These are phyloP conservation scores for Teratosphaeria zuluensis DNA, from an alignment of 2,329 filamentous ascomycete genomes.

Conservation along the genomic window DNA sequence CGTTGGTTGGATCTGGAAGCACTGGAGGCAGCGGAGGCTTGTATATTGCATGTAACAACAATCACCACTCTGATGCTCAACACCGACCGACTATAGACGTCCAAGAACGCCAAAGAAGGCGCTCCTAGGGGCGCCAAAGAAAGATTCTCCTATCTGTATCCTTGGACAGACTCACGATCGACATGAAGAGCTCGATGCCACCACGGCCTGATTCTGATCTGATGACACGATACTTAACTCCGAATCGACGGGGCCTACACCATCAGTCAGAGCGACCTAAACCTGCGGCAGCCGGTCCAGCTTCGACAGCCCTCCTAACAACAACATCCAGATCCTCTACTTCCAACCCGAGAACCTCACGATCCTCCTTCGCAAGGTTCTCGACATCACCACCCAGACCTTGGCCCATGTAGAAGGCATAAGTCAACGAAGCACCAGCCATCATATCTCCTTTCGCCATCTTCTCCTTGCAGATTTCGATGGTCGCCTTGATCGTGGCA, in stretches of 20 bases:
- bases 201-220: neutral
- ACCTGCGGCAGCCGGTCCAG: constrained; percentile 5
- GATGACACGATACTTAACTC: neutral
- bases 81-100: neutral
- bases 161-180: too few species aligned
- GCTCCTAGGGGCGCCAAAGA: neutral
- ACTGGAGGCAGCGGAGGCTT: neutral
- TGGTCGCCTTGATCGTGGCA: constrained; percentile 31
- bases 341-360: constrained; percentile 30
- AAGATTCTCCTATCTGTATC: too few species aligned
- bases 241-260: neutral
- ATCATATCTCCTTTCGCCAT: constrained; percentile 34
- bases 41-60: neutral
- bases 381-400: constrained; percentile 16
- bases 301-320: constrained; percentile 23
- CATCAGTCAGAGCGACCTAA: neutral
- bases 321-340: constrained; percentile 30
- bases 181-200: neutral
- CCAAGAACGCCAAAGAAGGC: neutral
- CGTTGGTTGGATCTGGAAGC: constrained; percentile 6
- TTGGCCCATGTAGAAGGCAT: constrained; percentile 13
- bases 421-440: constrained; percentile 24
- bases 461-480: constrained; percentile 35
- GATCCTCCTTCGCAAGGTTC: constrained; percentile 23
- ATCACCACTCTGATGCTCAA: neutral